Conservation (phyloP, 768 basidiomycete genomes). For the Xerocomellus amylosporus region DNA sequence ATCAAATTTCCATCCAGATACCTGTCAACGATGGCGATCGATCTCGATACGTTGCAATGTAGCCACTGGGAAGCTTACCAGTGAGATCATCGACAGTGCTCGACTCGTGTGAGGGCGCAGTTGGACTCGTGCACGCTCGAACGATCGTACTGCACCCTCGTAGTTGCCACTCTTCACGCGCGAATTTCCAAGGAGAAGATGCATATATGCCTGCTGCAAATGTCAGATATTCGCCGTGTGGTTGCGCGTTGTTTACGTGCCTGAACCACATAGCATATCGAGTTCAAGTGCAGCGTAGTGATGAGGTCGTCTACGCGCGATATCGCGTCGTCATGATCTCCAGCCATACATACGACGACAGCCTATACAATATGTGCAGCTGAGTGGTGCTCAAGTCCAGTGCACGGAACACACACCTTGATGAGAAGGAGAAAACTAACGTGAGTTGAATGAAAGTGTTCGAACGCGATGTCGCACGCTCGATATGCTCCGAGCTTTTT, state of each 20-base stretch:
- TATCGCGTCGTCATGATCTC: not conserved
- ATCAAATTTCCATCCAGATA: conserved; percentile 7
- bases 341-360: not conserved
- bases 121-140: no score
- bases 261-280: not conserved
- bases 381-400: not conserved
- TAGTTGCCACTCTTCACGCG: no score
- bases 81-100: no score
- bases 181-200: no score
- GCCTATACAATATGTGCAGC: not conserved
- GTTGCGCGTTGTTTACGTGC: not conserved
- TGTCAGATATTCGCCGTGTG: not conserved
- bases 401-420: not conserved
- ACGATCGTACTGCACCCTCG: no score
- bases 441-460: not conserved
- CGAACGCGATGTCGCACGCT: conserved; percentile 1
- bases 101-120: no score
- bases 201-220: no score
- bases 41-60: not conserved
- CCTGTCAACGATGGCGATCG: not conserved
- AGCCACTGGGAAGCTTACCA: no score
- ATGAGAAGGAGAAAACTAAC: not conserved
- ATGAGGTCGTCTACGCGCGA: not conserved
- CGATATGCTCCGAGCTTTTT: not conserved
- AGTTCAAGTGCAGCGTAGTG: not conserved